Conservation (phyloP, 1,139 yeast species). For the Starmera stellimalicola region DNA sequence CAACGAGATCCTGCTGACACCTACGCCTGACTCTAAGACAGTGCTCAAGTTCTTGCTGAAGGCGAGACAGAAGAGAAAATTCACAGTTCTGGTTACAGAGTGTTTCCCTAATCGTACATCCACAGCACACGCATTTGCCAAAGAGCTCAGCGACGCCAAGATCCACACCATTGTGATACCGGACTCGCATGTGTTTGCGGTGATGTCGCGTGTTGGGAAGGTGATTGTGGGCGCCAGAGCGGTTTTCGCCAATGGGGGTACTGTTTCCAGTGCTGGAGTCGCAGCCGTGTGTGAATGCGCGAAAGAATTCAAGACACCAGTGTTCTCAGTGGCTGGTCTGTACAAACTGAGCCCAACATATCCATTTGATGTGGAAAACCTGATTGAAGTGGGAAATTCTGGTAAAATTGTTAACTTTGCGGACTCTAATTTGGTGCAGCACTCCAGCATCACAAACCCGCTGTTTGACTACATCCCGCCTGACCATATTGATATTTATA, state of each 20-base stretch:
- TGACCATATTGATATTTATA: slow-evolving; percentile 86
- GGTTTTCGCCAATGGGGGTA: slow-evolving; percentile 94
- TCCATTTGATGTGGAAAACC: slow-evolving; percentile 82
- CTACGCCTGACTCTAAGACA: slow-evolving; percentile 88
- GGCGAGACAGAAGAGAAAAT: slow-evolving; percentile 83
- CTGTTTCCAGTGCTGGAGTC: slow-evolving; percentile 83
- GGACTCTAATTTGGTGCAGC: slow-evolving; percentile 40
- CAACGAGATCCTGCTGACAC: slow-evolving; percentile 82
- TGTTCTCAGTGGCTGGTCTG: slow-evolving; percentile 88
- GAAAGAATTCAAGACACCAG: slow-evolving; percentile 89
- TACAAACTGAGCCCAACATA: slow-evolving; percentile 89
- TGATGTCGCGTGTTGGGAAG: slow-evolving; percentile 96
- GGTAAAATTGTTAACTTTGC: slow-evolving; percentile 71
- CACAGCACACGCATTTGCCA: slow-evolving; percentile 72
- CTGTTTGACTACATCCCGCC: slow-evolving; percentile 88
- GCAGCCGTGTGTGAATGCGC: slow-evolving; percentile 95
- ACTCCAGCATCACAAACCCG: slow-evolving; percentile 76
- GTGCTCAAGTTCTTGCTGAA: slow-evolving; percentile 79
- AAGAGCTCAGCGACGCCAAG: slow-evolving; percentile 70
- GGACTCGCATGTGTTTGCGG: slow-evolving; percentile 86
- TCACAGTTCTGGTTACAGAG: slow-evolving; percentile 89
- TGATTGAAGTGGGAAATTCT: slow-evolving; percentile 91
- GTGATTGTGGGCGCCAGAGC: slow-evolving; percentile 88
- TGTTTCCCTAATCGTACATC: slow-evolving; percentile 80
- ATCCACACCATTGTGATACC: slow-evolving; percentile 90